Base-by-base conservation (phyloP, 345 rosid genomes). In the Euphorbia lathyris region DNA sequence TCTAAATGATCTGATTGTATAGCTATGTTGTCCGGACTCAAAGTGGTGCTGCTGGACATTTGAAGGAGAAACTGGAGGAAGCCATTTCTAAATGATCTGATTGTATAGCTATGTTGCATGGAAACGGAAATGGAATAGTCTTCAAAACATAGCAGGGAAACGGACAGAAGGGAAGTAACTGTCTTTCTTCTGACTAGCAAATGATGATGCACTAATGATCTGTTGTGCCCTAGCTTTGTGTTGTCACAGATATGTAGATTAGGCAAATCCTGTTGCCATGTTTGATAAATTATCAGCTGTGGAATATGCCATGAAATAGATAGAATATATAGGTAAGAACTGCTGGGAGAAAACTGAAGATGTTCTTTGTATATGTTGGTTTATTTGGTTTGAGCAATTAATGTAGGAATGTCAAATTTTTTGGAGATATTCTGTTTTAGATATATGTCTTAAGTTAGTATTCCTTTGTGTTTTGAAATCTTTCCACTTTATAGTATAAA, bases 31-130 rank as follows among this genome's bases (percentile, higher is more conserved):
- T 23, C 29, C 55, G 20, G 51, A 83, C 97, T 45, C 91, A 79
- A 57, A 77, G 78, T 70, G 96, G 94, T 50, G 86, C 78, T 66
- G 91, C 96, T 2, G 96, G 87, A 78, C 93, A 90, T 75, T 71
- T 95, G 77, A 95, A 88, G 82, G 90, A 91, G 22, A 13, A 66
- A 10, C 62, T 68, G 40, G 34, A 57, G 43, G 1, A 52, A 50
- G 1, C n/a, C 32, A 43, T 63, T 68, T 60, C n/a, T 53, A 25
- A 60, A 19, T 88, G 83, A 83, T 60, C n/a, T 25, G 34, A 22
- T 32, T 63, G 68, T 71, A 38, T 45, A 29, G 65, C 58, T 58
- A 57, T 71, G 34, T 42, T 32, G 20, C n/a, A n/a, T n/a, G n/a
- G n/a, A n/a, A n/a, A n/a, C n/a, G n/a, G n/a, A n/a, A n/a, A n/a